phyloP scores from a whole-genome alignment of 1,284 basidiomycete species.

The Trichosporon ovoides region DNA sequence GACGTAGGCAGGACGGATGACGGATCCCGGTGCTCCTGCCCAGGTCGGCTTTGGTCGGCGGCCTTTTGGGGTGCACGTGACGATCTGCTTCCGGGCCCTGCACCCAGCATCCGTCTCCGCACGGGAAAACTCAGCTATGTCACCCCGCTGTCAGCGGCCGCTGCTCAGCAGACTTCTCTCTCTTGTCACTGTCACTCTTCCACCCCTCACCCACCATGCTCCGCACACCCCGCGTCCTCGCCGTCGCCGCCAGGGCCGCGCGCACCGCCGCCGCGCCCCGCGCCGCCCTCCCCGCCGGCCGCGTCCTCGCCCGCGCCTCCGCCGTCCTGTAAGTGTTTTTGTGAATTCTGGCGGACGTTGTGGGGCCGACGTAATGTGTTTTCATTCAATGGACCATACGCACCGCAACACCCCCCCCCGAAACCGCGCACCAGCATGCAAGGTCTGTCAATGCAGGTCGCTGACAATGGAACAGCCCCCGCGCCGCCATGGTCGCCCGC shows the following conservation, averaged over 20 bases:
- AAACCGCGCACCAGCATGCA: too few species aligned
- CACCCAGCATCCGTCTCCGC: slow-evolving; percentile 3
- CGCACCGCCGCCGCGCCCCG: slow-evolving; percentile 16
- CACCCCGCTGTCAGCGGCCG: not conserved
- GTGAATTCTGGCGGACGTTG: not conserved
- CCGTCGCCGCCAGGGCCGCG: slow-evolving; percentile 20
- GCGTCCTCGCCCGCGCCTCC: slow-evolving; percentile 8
- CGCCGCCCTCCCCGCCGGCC: slow-evolving; percentile 11
- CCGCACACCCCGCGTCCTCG: slow-evolving; percentile 33
- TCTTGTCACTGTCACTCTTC: slow-evolving; percentile 3
- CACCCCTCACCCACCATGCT: slow-evolving; percentile 29
- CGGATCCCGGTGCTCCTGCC: not conserved
- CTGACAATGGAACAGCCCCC: slow-evolving; percentile 1
- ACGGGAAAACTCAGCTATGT: slow-evolving; percentile 1
- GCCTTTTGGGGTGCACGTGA: slow-evolving; percentile 5
- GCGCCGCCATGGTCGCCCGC: slow-evolving; percentile 13
- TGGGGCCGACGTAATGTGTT: slow-evolving; percentile 7
- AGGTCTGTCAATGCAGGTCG: too few species aligned
- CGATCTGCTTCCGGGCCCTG: slow-evolving; percentile 1
- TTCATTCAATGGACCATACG: not conserved
- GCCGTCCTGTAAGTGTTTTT: not conserved
- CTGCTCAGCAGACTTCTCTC: not conserved
- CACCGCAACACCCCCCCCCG: too few species aligned
- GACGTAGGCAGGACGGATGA: not conserved
- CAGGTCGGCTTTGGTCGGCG: slow-evolving; percentile 7